Base-by-base conservation (phyloP, 345 rosid genomes). In the Acer campestre region DNA sequence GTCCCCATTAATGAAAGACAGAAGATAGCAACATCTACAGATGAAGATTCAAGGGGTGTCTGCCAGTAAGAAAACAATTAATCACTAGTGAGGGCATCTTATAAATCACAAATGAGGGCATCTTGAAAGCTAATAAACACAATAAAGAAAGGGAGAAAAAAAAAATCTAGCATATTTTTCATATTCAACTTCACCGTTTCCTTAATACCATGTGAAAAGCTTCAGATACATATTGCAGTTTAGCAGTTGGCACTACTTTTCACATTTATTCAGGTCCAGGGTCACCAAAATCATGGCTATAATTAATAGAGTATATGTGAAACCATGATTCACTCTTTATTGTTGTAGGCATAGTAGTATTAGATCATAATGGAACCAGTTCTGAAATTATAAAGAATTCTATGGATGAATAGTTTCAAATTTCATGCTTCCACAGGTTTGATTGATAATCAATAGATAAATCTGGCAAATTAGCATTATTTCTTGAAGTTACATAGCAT, bases 1-100 rank as follows among this genome's bases (percentile, higher is more conserved):
- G 93, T 90, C 62, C 99, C 99, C 99, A 96, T 94, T 74, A 94
- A 85, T 46, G 98, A 96, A 79, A 96, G 98, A 83, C 97, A 94
- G 81, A 96, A 96, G 75, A 94, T 96, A 49, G 93, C 91, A 77
- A 91, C 93, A 79, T 96, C 98, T 6, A 89, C 86, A 2, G 92
- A 88, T n/a, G 90, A 85, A 69, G 91, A 80, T 64, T 80, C 90
- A 51, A 96, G 97, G 0, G 93, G 85, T 65, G 87, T 83, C 99
- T 95, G 92, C 82, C 77, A 82, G 71, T 10, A 75, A 78, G 58
- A 61, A 80, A 51, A 63, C 18, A 55, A 72, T 59, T 2, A 17
- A 56, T 22, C 18, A 67, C 61, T 48, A 51, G 38, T 38, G 29
- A 74, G 23, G 61, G 16, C 22, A 31, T 67, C 58, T 53, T 9